These are phyloP conservation scores for Artemisia tridentata DNA, from an alignment of 129 eudicot genomes.

Conservation along the genomic window DNA sequence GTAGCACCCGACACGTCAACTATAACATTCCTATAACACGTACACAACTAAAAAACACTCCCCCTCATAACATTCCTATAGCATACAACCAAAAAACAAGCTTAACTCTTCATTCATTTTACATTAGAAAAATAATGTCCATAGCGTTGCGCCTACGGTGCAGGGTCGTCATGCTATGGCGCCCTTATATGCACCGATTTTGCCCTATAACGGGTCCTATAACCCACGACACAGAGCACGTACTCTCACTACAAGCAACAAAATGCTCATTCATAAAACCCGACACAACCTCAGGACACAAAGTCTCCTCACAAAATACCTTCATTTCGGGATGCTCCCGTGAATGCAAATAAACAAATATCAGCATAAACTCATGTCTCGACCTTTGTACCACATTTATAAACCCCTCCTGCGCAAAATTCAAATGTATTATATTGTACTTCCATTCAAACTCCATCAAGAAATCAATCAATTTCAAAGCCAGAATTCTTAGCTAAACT, in stretches of 20 bases:
- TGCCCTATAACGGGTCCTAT: too few species aligned
- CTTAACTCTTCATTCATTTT: too few species aligned
- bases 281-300: conserved; percentile 58
- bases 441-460: conserved; percentile 67
- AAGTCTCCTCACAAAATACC: conserved; percentile 52
- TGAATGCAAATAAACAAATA: conserved; percentile 93
- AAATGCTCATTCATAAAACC: conserved; percentile 85
- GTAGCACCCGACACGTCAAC: too few species aligned
- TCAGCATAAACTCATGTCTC: conserved; percentile 60
- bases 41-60: too few species aligned
- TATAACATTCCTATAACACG: too few species aligned
- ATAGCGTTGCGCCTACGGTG: too few species aligned
- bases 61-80: too few species aligned
- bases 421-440: conserved; percentile 51
- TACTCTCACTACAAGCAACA: conserved; percentile 76
- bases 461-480: conserved; percentile 65
- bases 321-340: conserved; percentile 87
- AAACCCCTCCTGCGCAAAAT: conserved; percentile 77
- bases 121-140: too few species aligned
- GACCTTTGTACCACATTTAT: conserved; percentile 87
- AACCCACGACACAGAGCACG: conserved; percentile 25
- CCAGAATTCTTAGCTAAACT: too few species aligned
- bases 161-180: too few species aligned
- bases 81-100: too few species aligned
- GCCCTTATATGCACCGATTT: too few species aligned